These are phyloP conservation scores for Quercus bicolor DNA, from an alignment of 306 rosid genomes.

Conservation along the genomic window DNA sequence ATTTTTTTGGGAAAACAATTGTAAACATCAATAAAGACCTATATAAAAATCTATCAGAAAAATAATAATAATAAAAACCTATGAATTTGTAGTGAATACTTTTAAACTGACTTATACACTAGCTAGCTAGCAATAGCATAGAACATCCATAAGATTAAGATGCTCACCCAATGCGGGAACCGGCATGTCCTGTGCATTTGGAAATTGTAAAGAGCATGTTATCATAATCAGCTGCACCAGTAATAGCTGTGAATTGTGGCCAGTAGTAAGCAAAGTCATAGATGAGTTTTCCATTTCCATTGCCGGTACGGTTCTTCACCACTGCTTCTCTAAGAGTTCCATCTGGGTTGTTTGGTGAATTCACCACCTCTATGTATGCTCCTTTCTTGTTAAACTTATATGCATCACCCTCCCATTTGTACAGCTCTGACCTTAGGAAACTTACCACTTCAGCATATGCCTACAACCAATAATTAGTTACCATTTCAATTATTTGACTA, in stretches of 20 bases:
- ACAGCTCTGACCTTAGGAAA: constrained; percentile 40
- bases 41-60: too few species aligned
- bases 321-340: constrained; percentile 44
- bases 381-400: constrained; percentile 37
- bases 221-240: constrained; percentile 46
- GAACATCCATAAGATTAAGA: background rate
- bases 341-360: constrained; percentile 78
- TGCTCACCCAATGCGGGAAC: constrained; percentile 79
- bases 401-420: constrained; percentile 84
- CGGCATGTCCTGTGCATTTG: constrained; percentile 89
- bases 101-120: too few species aligned
- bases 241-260: constrained; percentile 82
- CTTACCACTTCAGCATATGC: constrained; percentile 45
- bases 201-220: constrained; percentile 76
- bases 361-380: constrained; percentile 71
- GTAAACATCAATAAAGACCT: too few species aligned
- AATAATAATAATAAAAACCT: too few species aligned
- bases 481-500: background rate
- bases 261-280: constrained; percentile 84
- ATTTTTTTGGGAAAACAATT: too few species aligned
- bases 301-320: constrained; percentile 14
- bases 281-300: constrained; percentile 35
- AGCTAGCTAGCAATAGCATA: too few species aligned
- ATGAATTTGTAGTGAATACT: too few species aligned
- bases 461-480: constrained; percentile 22